A percentile compares a stretch with the other conserved stretches of the same genome.
Evolutionary conservation across 2,329 filamentous ascomycete genomes (phyloP).

Genomic region (Calonectria hongkongensis): DNA sequence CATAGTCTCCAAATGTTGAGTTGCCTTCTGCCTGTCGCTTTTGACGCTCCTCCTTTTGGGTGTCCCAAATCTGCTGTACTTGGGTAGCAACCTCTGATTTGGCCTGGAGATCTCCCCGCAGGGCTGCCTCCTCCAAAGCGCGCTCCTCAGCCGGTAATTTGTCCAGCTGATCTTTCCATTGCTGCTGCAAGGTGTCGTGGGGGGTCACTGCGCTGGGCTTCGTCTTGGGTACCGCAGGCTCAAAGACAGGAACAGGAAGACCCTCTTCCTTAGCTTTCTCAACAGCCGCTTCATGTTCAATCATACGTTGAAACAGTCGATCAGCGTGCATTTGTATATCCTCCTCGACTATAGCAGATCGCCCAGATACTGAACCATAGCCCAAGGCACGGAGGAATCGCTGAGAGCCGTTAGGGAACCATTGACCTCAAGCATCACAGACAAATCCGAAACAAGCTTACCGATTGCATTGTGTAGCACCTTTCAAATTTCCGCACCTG

Average conservation of each 20-base stretch:
- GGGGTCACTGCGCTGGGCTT: conserved; percentile 52
- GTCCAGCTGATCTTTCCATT: conserved; percentile 73
- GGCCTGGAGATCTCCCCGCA: conserved; percentile 77
- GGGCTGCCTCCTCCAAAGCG: conserved; percentile 77
- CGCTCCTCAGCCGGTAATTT: conserved; percentile 76
- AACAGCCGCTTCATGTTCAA: conserved; percentile 86
- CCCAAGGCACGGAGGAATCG: conserved; percentile 94
- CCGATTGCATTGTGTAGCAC: conserved; percentile 92
- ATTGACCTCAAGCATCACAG: neutral
- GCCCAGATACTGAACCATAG: conserved; percentile 82
- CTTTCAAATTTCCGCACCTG: conserved; percentile 87
- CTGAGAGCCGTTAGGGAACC: conserved; percentile 62
- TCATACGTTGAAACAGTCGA: conserved; percentile 89
- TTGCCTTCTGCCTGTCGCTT: conserved; percentile 60
- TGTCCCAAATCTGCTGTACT: conserved; percentile 64
- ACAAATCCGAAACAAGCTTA: conserved; percentile 61
- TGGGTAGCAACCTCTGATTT: conserved; percentile 77
- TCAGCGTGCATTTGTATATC: conserved; percentile 97
- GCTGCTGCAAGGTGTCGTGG: conserved; percentile 69
- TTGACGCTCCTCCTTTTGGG: conserved; percentile 74
- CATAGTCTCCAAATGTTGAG: conserved; percentile 56
- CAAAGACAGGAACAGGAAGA: conserved; percentile 74
- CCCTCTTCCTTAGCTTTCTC: conserved; percentile 80
- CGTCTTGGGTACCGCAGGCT: conserved; percentile 70
- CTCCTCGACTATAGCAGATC: conserved; percentile 83